Evolutionary conservation across 169 alveolate genomes (phyloP).

Genomic region (Theileria orientalis): DNA sequence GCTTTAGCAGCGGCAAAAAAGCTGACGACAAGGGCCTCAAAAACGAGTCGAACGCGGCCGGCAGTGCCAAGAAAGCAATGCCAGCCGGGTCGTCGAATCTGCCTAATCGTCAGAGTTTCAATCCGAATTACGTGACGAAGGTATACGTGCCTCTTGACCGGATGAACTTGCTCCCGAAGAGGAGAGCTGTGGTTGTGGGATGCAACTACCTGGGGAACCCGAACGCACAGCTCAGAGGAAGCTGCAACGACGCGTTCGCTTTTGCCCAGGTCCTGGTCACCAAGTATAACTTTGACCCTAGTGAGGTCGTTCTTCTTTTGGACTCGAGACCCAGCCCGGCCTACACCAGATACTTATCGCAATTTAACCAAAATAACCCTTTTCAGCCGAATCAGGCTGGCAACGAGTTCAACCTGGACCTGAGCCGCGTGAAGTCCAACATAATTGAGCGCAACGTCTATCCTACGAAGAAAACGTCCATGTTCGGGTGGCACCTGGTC

Average conservation of each 20-base stretch:
- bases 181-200: slow-evolving; percentile 87
- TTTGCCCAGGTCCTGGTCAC: slow-evolving; percentile 81
- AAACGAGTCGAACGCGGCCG: neutral
- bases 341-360: slow-evolving; percentile 65
- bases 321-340: slow-evolving; percentile 80
- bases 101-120: neutral
- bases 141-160: slow-evolving; percentile 6
- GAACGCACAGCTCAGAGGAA: slow-evolving; percentile 77
- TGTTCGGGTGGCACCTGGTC: slow-evolving; percentile 33
- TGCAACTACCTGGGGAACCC: slow-evolving; percentile 76
- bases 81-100: no score
- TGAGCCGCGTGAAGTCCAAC: slow-evolving; percentile 15
- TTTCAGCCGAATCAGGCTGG: slow-evolving; percentile 8
- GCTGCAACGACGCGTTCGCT: slow-evolving; percentile 86
- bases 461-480: slow-evolving; percentile 23
- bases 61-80: neutral
- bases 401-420: slow-evolving; percentile 6
- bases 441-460: slow-evolving; percentile 9
- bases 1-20: neutral
- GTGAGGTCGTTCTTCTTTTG: slow-evolving; percentile 75
- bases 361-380: slow-evolving; percentile 8
- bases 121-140: neutral
- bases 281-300: slow-evolving; percentile 77
- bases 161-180: neutral
- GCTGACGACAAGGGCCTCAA: neutral